phyloP scores from a whole-genome alignment of 2,329 filamentous ascomycete species.

The Raffaelea arxii region DNA sequence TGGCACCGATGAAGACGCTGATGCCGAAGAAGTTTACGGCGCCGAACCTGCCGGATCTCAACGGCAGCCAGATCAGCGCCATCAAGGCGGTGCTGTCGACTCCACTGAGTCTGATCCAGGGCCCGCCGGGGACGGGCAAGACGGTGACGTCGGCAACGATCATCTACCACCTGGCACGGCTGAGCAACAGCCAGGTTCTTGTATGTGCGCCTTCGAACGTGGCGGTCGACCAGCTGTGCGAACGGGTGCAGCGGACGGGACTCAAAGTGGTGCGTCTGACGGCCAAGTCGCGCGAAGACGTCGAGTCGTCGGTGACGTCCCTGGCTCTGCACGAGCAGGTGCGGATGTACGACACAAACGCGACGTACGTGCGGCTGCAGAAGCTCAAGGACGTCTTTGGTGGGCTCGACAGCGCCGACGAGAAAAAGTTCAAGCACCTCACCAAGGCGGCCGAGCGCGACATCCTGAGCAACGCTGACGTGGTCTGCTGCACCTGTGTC shows the following conservation, averaged over 20 bases:
- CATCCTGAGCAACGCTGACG: slow-evolving; percentile 89
- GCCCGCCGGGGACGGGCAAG: slow-evolving; percentile 93
- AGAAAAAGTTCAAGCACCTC: slow-evolving; percentile 97
- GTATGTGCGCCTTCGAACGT: slow-evolving; percentile 98
- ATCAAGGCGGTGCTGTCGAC: slow-evolving; percentile 93
- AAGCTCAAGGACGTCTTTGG: slow-evolving; percentile 87
- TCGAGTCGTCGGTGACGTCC: slow-evolving; percentile 96
- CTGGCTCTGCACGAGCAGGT: slow-evolving; percentile 94
- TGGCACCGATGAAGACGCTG: slow-evolving; percentile 89
- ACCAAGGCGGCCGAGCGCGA: slow-evolving; percentile 90
- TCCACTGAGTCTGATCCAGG: slow-evolving; percentile 90
- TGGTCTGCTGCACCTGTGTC: slow-evolving; percentile 98
- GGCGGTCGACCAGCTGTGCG: slow-evolving; percentile 94
- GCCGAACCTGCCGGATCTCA: slow-evolving; percentile 86
- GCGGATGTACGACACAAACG: slow-evolving; percentile 92
- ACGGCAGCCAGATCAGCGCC: slow-evolving; percentile 89
- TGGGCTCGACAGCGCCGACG: slow-evolving; percentile 87
- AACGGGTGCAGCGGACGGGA: slow-evolving; percentile 88
- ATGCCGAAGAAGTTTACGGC: slow-evolving; percentile 96
- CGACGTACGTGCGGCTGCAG: slow-evolving; percentile 83
- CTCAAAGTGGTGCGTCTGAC: slow-evolving; percentile 95
- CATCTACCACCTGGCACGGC: slow-evolving; percentile 94
- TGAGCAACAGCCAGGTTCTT: slow-evolving; percentile 87
- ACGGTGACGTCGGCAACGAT: slow-evolving; percentile 98
- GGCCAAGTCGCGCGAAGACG: slow-evolving; percentile 97